phyloP scores from a whole-genome alignment of 192 early-diverging fungal species.

The Umbelopsis vinacea region DNA sequence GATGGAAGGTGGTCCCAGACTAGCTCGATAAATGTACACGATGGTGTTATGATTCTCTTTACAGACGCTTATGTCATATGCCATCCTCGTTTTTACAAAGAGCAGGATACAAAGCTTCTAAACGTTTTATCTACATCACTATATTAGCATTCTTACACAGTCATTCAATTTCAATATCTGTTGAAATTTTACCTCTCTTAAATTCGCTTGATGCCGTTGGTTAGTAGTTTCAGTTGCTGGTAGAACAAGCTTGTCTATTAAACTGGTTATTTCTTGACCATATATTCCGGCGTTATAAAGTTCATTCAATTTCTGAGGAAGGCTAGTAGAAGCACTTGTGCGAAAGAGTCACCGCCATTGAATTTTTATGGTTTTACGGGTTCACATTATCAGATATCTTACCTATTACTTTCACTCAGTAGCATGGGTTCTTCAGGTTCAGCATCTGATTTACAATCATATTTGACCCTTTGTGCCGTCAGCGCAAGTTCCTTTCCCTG shows the following conservation, averaged over 20 bases:
- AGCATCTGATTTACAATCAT: background rate
- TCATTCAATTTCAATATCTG: background rate
- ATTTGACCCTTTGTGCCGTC: background rate
- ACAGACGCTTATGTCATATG: background rate
- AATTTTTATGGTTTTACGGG: background rate
- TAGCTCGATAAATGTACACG: too few species aligned
- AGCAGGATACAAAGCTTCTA: background rate
- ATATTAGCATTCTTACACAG: background rate
- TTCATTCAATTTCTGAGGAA: slow-evolving; percentile 46
- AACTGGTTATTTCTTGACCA: slow-evolving; percentile 44
- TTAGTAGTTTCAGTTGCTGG: slow-evolving; percentile 44
- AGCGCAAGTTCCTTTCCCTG: slow-evolving; percentile 41
- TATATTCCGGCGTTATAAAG: slow-evolving; percentile 51
- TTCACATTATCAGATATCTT: background rate
- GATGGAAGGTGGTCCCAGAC: too few species aligned
- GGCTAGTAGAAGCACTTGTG: slow-evolving; percentile 22
- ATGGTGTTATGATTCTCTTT: too few species aligned
- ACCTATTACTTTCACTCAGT: background rate
- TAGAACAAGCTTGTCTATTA: slow-evolving; percentile 49
- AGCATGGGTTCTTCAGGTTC: background rate
- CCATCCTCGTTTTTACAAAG: background rate
- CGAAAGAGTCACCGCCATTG: background rate
- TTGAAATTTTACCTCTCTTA: slow-evolving; percentile 4
- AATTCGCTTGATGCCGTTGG: slow-evolving; percentile 28
- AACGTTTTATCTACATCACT: background rate